Base-by-base conservation (phyloP, 257 asterid species). In the Leptodermis oblonga region DNA sequence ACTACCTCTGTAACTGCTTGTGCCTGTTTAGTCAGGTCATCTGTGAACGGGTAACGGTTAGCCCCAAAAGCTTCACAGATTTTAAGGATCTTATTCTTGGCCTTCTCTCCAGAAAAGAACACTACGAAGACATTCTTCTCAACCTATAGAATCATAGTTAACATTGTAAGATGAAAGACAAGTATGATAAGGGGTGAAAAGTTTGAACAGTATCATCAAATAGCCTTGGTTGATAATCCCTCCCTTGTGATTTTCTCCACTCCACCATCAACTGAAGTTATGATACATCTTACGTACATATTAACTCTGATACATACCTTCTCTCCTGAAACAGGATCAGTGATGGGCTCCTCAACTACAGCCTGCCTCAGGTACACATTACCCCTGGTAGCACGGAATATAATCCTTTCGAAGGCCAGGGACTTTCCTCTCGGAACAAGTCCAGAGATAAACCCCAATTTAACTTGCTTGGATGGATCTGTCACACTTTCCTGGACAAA, bases 41-140 rank as follows among this genome's bases (percentile, higher is more conserved):
- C 99, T 15, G 75, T 67, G 76, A 87, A 86, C 61, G 97, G 70
- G 69, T 94, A 94, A 34, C 98, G 93, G 79, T 92, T 94, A 69
- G 98, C 99, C 74, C 99, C 98, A 88, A 94, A 94, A 73, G 99
- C 99, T 74, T 94, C 99, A 83, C 96, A 94, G 78, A 94, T 94
- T 81, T 94, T 94, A 75, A 87, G 92, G 74, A 92, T 84, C 81
- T 89, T 94, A 83, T 62, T 83, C 86, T 83, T 94, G 42, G 94
- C 90, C 76, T 92, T 86, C 81, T 94, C 99, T 75, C 99, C 99
- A 84, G 99, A 94, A 81, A 82, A 94, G 89, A 94, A 94, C 69
- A 88, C 86, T 10, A 71, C 86, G 62, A 94, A 89, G 43, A 92
- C 99, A 82, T 91, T 92, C 74, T 94, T 94, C 69, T 94, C 99